Conservation (phyloP, 2,329 filamentous ascomycete genomes). For the Diaporthe sp. region DNA sequence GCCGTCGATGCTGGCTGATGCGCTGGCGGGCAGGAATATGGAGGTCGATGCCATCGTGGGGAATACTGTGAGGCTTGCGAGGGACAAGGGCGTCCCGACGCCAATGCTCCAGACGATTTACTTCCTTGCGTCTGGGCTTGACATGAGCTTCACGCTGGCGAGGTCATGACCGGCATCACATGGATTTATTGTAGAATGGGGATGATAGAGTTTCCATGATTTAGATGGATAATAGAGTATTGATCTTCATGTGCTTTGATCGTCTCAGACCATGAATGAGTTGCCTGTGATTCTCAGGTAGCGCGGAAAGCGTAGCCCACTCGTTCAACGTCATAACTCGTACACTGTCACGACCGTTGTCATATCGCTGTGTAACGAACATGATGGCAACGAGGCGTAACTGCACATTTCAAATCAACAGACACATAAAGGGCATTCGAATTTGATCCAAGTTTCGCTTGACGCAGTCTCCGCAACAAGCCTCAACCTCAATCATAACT, state of each 20-base stretch:
- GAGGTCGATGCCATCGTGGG: conserved; percentile 82
- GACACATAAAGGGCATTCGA: no score
- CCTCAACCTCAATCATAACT: no score
- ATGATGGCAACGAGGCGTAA: not conserved
- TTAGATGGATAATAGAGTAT: not conserved
- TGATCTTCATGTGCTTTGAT: no score
- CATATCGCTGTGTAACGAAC: not conserved
- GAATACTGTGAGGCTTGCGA: conserved; percentile 77
- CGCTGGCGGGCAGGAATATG: conserved; percentile 75
- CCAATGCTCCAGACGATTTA: conserved; percentile 71
- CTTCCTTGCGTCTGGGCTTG: conserved; percentile 31
- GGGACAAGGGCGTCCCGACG: conserved; percentile 74
- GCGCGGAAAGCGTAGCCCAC: not conserved
- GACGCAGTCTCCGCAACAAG: no score
- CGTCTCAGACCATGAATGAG: no score
- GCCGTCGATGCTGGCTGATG: conserved; percentile 79
- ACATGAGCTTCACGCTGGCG: conserved; percentile 30
- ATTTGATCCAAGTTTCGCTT: no score
- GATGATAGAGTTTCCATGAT: not conserved
- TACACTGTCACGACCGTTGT: not conserved
- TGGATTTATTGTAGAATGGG: accelerated
- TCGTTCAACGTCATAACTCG: not conserved
- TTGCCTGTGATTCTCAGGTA: no score
- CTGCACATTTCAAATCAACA: not conserved
- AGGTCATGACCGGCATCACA: not conserved